Percentiles rank a stretch among this genome's conserved stretches.
Evolutionary conservation across 106 monocot species (phyloP).

Genomic region (Gastrodia elata): DNA sequence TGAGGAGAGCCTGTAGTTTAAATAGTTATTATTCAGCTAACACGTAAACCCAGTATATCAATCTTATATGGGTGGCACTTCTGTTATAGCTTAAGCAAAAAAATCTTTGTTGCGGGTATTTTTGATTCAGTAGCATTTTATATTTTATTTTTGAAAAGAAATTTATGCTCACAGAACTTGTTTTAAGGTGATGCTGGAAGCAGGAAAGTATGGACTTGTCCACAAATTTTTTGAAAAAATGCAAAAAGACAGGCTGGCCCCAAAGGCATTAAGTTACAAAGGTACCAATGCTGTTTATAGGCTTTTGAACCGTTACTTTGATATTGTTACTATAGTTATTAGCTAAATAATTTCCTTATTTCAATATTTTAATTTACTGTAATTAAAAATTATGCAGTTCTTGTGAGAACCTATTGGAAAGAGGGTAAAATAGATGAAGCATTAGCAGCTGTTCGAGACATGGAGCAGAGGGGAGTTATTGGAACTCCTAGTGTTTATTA

Average conservation of each 20-base stretch:
- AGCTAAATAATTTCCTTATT: not conserved
- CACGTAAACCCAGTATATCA: not conserved
- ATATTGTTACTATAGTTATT: not conserved
- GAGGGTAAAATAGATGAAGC: conserved; percentile 76
- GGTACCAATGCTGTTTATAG: conserved; percentile 19
- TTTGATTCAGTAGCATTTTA: too few species aligned
- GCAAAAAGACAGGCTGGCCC: conserved; percentile 57
- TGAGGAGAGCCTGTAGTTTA: too few species aligned
- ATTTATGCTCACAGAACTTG: conserved; percentile 41
- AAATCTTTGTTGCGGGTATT: too few species aligned
- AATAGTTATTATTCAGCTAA: not conserved
- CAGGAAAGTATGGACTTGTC: conserved; percentile 70
- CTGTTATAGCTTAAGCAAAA: not conserved
- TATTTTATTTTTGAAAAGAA: too few species aligned
- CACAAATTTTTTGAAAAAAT: conserved; percentile 85
- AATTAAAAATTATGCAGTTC: conserved; percentile 37
- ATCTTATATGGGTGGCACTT: not conserved
- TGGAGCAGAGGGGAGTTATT: conserved; percentile 85
- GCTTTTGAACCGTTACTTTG: not conserved
- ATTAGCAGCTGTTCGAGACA: conserved; percentile 56
- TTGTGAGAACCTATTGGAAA: conserved; percentile 75
- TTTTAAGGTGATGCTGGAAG: conserved; percentile 85
- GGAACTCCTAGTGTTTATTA: conserved; percentile 80
- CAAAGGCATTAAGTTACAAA: conserved; percentile 84
- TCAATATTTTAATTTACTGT: conserved; percentile 1